These are phyloP conservation scores for Exophiala sp. DNA, from an alignment of 2,329 filamentous ascomycete genomes.

Conservation along the genomic window DNA sequence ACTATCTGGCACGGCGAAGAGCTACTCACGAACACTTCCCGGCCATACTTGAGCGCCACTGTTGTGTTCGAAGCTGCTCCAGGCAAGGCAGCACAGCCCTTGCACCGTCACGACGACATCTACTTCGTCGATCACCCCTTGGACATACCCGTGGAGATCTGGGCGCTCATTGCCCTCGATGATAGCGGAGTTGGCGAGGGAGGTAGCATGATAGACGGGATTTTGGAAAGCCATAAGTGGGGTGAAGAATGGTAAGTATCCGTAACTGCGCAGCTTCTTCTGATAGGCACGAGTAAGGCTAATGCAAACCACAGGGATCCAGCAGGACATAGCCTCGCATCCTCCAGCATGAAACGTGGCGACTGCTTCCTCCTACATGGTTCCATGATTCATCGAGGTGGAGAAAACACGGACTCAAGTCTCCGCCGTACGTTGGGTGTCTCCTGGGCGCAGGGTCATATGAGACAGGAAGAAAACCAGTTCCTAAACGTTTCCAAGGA, in stretches of 20 bases:
- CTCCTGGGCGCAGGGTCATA: background rate
- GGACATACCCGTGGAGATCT: background rate
- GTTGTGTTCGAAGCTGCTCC: background rate
- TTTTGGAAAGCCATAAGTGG: background rate
- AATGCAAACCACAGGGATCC: background rate
- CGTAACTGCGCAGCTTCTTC: background rate
- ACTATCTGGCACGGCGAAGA: background rate
- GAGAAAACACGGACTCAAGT: background rate
- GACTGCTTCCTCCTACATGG: background rate
- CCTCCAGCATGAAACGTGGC: background rate
- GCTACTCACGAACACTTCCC: background rate
- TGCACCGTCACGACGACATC: constrained; percentile 1
- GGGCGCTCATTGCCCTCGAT: background rate
- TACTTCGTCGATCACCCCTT: background rate
- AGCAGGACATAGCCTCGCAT: background rate
- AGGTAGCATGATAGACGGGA: background rate
- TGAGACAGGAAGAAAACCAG: constrained; percentile 27
- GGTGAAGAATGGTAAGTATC: background rate
- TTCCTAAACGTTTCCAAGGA: constrained; percentile 24
- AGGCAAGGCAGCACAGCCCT: background rate
- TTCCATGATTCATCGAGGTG: background rate
- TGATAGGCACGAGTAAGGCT: too few species aligned
- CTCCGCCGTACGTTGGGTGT: background rate
- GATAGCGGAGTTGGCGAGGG: background rate
- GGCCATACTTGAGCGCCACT: background rate